These are phyloP conservation scores for Gonium pectorale DNA, from an alignment of 139 green algal species.

Conservation along the genomic window DNA sequence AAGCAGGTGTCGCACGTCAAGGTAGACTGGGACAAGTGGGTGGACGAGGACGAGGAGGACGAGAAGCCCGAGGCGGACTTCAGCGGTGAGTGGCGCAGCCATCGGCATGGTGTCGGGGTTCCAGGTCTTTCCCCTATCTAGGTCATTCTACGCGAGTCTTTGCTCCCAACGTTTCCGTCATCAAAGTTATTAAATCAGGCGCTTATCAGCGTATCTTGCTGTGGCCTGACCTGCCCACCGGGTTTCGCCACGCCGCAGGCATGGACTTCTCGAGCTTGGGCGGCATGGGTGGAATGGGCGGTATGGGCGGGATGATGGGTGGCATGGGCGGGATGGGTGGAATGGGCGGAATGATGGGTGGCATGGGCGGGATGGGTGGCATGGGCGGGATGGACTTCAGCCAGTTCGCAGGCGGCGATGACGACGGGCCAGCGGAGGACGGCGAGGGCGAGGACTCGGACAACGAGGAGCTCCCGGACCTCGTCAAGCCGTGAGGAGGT, in stretches of 20 bases:
- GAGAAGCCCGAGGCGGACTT: constrained; percentile 50
- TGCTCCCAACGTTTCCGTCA: neutral
- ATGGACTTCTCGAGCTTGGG: constrained; percentile 59
- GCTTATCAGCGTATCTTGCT: no score
- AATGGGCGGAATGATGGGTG: constrained; percentile 22
- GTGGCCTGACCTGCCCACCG: neutral
- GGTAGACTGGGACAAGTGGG: constrained; percentile 64
- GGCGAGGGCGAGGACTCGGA: constrained; percentile 55
- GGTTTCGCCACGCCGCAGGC: neutral
- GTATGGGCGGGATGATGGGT: constrained; percentile 44
- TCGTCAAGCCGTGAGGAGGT: constrained; percentile 37
- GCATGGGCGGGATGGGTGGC: constrained; percentile 42
- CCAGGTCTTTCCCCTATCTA: no score
- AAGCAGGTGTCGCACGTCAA: constrained; percentile 58
- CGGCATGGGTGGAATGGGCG: constrained; percentile 45
- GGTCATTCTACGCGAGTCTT: no score
- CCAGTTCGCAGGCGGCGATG: constrained; percentile 2
- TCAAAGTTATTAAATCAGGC: no score
- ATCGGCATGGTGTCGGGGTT: no score
- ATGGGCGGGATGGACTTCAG: constrained; percentile 33
- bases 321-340: constrained; percentile 56
- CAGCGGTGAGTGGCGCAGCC: constrained; percentile 28
- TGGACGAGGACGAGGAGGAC: constrained; percentile 70
- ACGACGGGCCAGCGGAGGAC: neutral
- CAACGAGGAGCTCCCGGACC: constrained; percentile 59